Conservation (phyloP, 805 yeast species). For the Yarrowia bubula region DNA sequence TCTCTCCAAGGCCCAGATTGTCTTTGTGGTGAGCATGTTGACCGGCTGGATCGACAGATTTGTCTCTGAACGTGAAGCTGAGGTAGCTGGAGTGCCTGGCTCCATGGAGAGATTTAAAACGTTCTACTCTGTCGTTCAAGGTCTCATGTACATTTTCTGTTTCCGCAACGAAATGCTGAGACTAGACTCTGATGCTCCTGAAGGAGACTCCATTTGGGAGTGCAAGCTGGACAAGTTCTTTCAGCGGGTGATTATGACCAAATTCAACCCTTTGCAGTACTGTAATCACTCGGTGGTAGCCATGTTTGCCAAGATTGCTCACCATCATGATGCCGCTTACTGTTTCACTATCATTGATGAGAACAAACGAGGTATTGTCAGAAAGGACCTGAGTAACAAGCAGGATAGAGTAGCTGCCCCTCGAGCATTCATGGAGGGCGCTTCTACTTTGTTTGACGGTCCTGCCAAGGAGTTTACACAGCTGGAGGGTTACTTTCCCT, state of each 20-base stretch:
- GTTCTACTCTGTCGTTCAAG: conserved; percentile 88
- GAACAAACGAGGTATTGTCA: conserved; percentile 62
- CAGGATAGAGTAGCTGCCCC: background rate
- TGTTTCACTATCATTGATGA: conserved; percentile 91
- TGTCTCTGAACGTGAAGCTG: conserved; percentile 79
- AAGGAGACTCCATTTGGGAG: conserved; percentile 56
- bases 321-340: conserved; percentile 83
- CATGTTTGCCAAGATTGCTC: conserved; percentile 91
- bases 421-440: conserved; percentile 35
- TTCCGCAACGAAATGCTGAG: conserved; percentile 70
- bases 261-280: conserved; percentile 89
- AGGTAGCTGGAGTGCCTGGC: conserved; percentile 58
- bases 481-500: conserved; percentile 93
- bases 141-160: conserved; percentile 86
- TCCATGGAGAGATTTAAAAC: conserved; percentile 91
- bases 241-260: conserved; percentile 78
- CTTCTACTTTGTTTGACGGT: conserved; percentile 39
- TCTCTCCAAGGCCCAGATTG: conserved; percentile 66
- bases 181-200: conserved; percentile 33
- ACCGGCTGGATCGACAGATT: conserved; percentile 81
- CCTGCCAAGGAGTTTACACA: conserved; percentile 77
- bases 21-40: conserved; percentile 77
- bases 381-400: conserved; percentile 37
- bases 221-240: conserved; percentile 79
- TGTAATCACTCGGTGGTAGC: conserved; percentile 91